Conservation (phyloP, 495 filamentous ascomycete genomes). For the Trichoderma parareesei region DNA sequence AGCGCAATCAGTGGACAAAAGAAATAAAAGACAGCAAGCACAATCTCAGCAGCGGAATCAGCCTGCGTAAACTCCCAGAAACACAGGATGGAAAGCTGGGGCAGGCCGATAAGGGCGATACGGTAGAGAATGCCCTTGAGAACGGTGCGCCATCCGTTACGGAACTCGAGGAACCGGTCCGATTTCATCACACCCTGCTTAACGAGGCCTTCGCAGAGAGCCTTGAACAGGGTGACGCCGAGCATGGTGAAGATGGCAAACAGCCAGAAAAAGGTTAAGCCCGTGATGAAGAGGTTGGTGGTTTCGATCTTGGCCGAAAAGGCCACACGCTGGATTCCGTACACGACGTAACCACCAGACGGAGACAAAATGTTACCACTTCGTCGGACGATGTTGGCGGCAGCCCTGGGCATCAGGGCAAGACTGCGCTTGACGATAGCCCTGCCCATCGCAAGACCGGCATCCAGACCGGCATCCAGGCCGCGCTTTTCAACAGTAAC, state of each 20-base stretch:
- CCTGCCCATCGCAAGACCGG: constrained; percentile 23
- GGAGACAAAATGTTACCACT: constrained; percentile 39
- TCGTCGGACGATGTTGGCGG: constrained; percentile 30
- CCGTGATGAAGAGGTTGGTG: constrained; percentile 92
- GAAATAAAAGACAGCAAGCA: constrained; percentile 84
- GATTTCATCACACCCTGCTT: constrained; percentile 71
- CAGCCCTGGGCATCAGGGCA: constrained; percentile 41
- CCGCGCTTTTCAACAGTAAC: constrained; percentile 77
- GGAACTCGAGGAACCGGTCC: constrained; percentile 90
- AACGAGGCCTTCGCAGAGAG: constrained; percentile 60
- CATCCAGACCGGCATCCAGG: constrained; percentile 17
- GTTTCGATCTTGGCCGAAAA: constrained; percentile 78
- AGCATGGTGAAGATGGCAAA: constrained; percentile 67
- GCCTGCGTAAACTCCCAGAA: constrained; percentile 86
- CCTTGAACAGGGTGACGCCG: constrained; percentile 72
- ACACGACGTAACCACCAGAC: constrained; percentile 58
- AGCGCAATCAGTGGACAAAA: constrained; percentile 71
- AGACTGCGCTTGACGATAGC: constrained; percentile 40
- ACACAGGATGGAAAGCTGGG: constrained; percentile 84
- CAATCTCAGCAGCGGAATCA: constrained; percentile 82
- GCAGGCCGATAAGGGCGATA: constrained; percentile 84
- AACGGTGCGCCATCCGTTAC: constrained; percentile 70
- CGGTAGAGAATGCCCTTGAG: constrained; percentile 90
- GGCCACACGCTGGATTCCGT: constrained; percentile 82
- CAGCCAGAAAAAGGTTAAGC: constrained; percentile 80